Conservation (phyloP, 129 eudicot species). For the Cynara cardunculus region DNA sequence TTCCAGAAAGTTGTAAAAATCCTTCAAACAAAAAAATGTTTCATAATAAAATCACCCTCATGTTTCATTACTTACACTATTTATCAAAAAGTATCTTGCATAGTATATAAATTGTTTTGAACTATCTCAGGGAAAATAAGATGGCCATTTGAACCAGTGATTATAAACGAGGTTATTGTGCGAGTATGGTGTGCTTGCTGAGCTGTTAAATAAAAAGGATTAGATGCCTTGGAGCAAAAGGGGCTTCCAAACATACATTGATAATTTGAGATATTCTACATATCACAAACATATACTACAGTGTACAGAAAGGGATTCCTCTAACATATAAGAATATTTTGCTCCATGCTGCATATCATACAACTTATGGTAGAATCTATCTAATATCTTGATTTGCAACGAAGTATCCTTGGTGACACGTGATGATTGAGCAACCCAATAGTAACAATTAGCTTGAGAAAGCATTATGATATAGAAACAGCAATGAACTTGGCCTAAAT, state of each 20-base stretch:
- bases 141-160: background rate
- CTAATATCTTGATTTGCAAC: constrained; percentile 1
- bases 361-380: background rate
- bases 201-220: background rate
- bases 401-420: background rate
- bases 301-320: background rate
- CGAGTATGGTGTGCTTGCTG: background rate
- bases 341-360: background rate
- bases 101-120: background rate
- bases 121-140: background rate
- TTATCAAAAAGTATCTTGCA: background rate
- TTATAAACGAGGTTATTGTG: background rate
- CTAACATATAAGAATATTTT: background rate
- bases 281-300: background rate
- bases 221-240: background rate
- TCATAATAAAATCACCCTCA: background rate
- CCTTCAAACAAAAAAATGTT: background rate
- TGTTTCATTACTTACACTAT: constrained; percentile 5
- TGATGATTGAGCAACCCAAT: background rate
- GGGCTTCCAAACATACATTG: background rate
- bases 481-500: background rate
- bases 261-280: background rate
- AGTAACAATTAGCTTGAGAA: background rate
- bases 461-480: background rate
- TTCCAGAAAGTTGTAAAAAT: background rate